phyloP scores from a whole-genome alignment of 371 early-diverging fungal genomes.

The Mucor velutinosus region DNA sequence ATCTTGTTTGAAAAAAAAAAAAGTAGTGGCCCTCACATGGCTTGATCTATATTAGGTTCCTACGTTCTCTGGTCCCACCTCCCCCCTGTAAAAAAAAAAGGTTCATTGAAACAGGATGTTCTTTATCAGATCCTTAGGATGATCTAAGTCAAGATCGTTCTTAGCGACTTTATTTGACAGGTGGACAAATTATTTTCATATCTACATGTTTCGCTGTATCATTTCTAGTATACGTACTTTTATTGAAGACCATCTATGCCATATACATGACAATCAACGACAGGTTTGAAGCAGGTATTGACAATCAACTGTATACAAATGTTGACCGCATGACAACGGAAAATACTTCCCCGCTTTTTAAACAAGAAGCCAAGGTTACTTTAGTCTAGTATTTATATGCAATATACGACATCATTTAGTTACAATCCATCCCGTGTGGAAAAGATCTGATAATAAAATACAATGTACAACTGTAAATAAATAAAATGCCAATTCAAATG shows the following conservation, averaged over 20 bases:
- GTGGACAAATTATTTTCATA: too few species aligned
- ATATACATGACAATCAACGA: too few species aligned
- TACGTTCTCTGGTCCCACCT: not conserved
- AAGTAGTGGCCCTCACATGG: conserved; percentile 4
- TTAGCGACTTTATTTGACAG: not conserved
- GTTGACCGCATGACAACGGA: too few species aligned
- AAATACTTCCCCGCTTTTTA: too few species aligned
- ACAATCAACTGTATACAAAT: not conserved
- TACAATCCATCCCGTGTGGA: not conserved
- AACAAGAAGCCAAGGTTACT: too few species aligned
- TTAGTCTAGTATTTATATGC: not conserved
- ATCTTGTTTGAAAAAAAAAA: not conserved
- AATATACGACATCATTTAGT: not conserved
- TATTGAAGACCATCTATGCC: too few species aligned
- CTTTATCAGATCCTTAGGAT: not conserved
- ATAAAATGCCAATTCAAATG: not conserved
- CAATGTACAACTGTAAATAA: not conserved
- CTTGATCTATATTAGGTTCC: not conserved
- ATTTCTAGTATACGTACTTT: too few species aligned
- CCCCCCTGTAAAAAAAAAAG: not conserved
- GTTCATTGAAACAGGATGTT: not conserved
- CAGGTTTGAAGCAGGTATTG: not conserved
- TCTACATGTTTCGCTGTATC: too few species aligned
- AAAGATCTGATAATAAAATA: conserved; percentile 5
- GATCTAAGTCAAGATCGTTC: not conserved